Evolutionary conservation across 2,329 filamentous ascomycete genomes (phyloP).

Genomic region (Sclerotinia spermophila): DNA sequence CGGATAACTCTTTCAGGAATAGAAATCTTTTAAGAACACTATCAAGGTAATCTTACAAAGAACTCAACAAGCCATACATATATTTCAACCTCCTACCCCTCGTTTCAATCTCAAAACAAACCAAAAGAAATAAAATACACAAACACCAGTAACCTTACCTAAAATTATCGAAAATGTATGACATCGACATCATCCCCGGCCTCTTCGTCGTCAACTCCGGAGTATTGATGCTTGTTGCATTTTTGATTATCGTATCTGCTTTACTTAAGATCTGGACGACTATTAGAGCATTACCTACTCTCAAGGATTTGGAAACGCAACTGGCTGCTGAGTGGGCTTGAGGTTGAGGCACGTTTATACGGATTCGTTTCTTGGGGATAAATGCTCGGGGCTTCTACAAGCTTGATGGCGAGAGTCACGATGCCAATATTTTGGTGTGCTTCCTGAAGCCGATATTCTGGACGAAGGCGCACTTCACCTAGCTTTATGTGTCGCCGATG

Average conservation of each 20-base stretch:
- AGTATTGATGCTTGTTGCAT: constrained; percentile 8
- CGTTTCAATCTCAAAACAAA: neutral
- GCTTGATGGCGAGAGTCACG: neutral
- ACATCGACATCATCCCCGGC: constrained; percentile 16
- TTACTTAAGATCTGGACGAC: constrained; percentile 11
- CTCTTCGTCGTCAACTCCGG: constrained; percentile 10
- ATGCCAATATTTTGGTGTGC: neutral
- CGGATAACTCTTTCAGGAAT: neutral
- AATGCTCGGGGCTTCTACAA: neutral
- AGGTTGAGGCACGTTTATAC: neutral
- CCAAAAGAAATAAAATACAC: neutral
- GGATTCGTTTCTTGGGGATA: neutral
- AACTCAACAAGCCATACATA: neutral
- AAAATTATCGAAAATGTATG: constrained; percentile 1
- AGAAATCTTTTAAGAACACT: neutral
- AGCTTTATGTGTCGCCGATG: neutral
- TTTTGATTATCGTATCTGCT: constrained; percentile 10
- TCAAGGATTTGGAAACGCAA: constrained; percentile 8
- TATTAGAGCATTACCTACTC: constrained; percentile 3
- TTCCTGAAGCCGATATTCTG: neutral
- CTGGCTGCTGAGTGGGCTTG: constrained; percentile 1
- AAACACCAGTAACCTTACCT: no score
- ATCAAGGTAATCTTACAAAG: neutral
- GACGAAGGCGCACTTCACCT: neutral
- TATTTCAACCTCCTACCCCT: neutral